Conservation (phyloP, 148 eudicot genomes). For the Amaranthus cruentus region DNA sequence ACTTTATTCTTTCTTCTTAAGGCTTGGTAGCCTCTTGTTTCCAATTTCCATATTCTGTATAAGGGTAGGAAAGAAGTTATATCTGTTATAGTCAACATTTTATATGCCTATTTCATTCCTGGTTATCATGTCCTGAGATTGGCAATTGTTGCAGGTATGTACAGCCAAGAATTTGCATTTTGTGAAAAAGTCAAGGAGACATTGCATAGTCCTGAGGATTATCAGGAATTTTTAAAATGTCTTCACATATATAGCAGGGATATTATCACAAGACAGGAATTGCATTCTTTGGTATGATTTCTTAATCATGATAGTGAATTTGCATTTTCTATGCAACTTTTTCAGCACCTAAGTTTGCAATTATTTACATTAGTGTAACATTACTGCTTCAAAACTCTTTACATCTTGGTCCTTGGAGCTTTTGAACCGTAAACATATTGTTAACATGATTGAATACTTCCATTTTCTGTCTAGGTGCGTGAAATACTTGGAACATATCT, state of each 20-base stretch:
- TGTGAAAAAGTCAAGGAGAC: conserved; percentile 94
- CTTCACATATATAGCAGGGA: conserved; percentile 94
- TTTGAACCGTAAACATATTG: no score
- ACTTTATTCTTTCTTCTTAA: background rate
- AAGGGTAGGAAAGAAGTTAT: no score
- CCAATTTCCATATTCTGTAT: no score
- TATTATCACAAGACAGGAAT: conserved; percentile 75
- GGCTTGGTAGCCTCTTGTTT: background rate
- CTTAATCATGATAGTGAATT: background rate
- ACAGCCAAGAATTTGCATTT: conserved; percentile 73
- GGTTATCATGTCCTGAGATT: conserved; percentile 7
- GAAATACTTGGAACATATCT: conserved; percentile 86
- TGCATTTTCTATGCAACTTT: background rate
- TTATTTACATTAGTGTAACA: background rate
- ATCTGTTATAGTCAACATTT: no score
- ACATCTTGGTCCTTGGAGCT: no score
- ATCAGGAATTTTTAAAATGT: conserved; percentile 92
- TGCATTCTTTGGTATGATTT: conserved; percentile 71
- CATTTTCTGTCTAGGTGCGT: conserved; percentile 48
- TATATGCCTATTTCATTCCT: background rate
- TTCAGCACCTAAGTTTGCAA: background rate
- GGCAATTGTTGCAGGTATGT: conserved; percentile 44
- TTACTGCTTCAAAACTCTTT: background rate
- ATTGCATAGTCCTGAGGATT: conserved; percentile 64
- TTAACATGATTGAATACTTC: background rate